These are phyloP conservation scores for Amanita fuliginea DNA, from an alignment of 768 basidiomycete species.

Conservation along the genomic window DNA sequence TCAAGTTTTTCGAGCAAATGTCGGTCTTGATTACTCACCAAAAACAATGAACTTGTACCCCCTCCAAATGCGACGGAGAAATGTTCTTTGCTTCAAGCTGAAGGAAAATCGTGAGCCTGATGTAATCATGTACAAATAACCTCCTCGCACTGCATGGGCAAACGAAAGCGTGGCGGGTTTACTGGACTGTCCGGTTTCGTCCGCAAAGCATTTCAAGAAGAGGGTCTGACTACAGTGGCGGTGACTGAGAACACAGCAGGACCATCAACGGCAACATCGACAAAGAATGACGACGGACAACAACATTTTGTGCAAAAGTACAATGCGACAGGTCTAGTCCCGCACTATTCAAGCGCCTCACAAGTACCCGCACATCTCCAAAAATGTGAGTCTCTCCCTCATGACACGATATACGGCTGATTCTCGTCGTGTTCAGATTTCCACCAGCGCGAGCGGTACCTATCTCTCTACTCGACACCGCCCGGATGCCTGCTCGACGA, in stretches of 20 bases:
- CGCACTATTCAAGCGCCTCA: slow-evolving; percentile 48
- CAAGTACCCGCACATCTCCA: slow-evolving; percentile 70
- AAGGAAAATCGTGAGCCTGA: no score
- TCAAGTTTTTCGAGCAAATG: no score
- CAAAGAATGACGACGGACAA: background rate
- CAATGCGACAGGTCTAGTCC: slow-evolving; percentile 67
- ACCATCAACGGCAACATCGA: no score
- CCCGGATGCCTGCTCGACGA: slow-evolving; percentile 81
- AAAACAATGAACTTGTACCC: no score
- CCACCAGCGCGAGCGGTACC: slow-evolving; percentile 70
- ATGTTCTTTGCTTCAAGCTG: no score
- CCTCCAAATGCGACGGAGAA: no score
- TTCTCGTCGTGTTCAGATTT: slow-evolving; percentile 47
- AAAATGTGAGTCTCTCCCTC: slow-evolving; percentile 55
- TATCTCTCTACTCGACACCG: slow-evolving; percentile 60
- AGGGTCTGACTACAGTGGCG: background rate
- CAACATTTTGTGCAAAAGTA: slow-evolving; percentile 28
- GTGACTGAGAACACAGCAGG: background rate
- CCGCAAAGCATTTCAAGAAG: slow-evolving; percentile 23
- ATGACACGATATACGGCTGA: no score
- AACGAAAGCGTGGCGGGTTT: slow-evolving; percentile 30
- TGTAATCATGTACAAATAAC: no score
- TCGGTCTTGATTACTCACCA: no score
- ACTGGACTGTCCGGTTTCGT: slow-evolving; percentile 34
- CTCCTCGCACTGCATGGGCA: slow-evolving; percentile 12